Conservation (phyloP, 2,329 filamentous ascomycete genomes). For the Ceratocystis ficicola region DNA sequence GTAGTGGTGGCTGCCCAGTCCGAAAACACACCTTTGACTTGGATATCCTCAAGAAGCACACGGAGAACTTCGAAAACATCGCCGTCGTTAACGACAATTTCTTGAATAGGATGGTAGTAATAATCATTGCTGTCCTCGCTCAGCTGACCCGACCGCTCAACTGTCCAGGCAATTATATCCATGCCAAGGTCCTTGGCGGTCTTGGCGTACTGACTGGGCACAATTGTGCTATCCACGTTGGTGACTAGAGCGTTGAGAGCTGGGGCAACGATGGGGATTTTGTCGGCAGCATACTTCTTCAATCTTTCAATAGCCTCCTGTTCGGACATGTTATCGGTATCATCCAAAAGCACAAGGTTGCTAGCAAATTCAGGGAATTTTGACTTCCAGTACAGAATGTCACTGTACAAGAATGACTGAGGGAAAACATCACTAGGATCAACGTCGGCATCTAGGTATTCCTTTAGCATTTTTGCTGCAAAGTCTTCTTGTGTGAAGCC, state of each 20-base stretch:
- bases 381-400: slow-evolving; percentile 55
- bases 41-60: slow-evolving; percentile 49
- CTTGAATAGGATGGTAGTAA: slow-evolving; percentile 45
- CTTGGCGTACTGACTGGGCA: slow-evolving; percentile 51
- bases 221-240: slow-evolving; percentile 40
- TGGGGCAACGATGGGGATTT: slow-evolving; percentile 51
- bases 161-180: slow-evolving; percentile 55
- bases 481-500: slow-evolving; percentile 54
- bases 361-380: slow-evolving; percentile 47
- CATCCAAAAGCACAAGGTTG: slow-evolving; percentile 54
- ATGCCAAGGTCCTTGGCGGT: slow-evolving; percentile 49
- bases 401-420: slow-evolving; percentile 54
- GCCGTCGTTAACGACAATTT: slow-evolving; percentile 48
- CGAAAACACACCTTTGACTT: slow-evolving; percentile 50
- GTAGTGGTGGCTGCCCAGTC: slow-evolving; percentile 59
- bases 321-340: slow-evolving; percentile 44
- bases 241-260: slow-evolving; percentile 50
- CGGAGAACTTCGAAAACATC: slow-evolving; percentile 56
- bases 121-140: slow-evolving; percentile 40
- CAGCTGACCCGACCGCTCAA: slow-evolving; percentile 53
- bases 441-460: slow-evolving; percentile 43
- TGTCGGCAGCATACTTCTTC: slow-evolving; percentile 41
- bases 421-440: slow-evolving; percentile 43
- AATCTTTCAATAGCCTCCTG: slow-evolving; percentile 45
- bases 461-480: slow-evolving; percentile 52